Evolutionary conservation across 2,329 filamentous ascomycete genomes (phyloP), one percentile per base, ranked within the genome.

Genomic region (Talaromyces sp.): DNA sequence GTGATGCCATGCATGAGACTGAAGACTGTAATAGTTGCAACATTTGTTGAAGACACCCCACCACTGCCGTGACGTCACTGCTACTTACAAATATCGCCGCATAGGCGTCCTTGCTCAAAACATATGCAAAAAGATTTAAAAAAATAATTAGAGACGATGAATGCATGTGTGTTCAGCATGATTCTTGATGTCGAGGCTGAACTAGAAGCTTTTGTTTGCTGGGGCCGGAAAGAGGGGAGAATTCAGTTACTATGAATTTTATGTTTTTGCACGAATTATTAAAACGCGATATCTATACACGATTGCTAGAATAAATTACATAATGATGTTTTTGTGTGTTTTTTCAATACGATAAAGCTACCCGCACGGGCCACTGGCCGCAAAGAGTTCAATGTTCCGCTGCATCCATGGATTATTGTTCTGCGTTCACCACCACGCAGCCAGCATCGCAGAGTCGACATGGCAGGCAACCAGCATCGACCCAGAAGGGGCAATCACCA

Each of bases 101-200:
- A 53, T 60, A 63, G 58, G 60, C 43, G 56, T 60, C 59, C 43
- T 56, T 61, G 21, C 60, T 64, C 53, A 61, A 65, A 58, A 64
- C 64, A 41, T 64, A 58, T 43, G 62, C 60, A 56, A 64, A 41
- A 63, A 64, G 60, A 24, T 63, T 57, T 54, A 64, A 60, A 60
- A 66, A 46, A 64, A 56, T 52, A 64, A 64, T 38, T 58, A 63
- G 8, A 58, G 63, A 54, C n/a, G 61, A 62, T 7, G 56, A 66
- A 64, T 62, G 29, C 46, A 62, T 13, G 27, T 61, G 17, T 65
- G 62, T 56, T 63, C 57, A 62, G 50, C 41, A 59, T n/a, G 61
- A 51, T 58, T 50, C 59, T 65, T 58, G 64, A 65, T 61, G 61
- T 41, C 14, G 61, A 32, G 41, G 62, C 43, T 62, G 63, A 66